phyloP scores from a whole-genome alignment of 2,329 filamentous ascomycete species.

The Hypomyces perniciosus region DNA sequence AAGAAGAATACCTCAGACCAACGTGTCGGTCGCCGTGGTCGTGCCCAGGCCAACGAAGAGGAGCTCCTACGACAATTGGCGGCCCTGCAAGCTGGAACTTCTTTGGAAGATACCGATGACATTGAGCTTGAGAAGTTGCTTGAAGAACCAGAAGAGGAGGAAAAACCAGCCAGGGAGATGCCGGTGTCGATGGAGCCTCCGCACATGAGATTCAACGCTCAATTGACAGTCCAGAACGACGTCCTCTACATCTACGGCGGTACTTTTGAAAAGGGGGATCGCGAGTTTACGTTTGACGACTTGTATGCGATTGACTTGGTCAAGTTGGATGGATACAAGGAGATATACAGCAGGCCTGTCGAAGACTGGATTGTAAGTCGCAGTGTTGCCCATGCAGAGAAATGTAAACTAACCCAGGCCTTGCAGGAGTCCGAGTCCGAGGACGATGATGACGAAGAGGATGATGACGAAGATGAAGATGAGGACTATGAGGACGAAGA shows the following conservation, averaged over 20 bases:
- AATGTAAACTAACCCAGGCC: constrained; percentile 1
- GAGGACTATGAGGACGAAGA: constrained; percentile 48
- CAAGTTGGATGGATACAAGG: constrained; percentile 88
- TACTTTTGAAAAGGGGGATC: constrained; percentile 90
- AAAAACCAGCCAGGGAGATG: constrained; percentile 55
- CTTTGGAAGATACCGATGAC: constrained; percentile 47
- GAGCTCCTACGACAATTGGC: constrained; percentile 83
- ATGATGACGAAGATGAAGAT: constrained; percentile 52
- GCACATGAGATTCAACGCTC: constrained; percentile 84
- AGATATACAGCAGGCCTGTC: constrained; percentile 79
- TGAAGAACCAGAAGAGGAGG: constrained; percentile 48
- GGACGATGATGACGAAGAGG: constrained; percentile 55
- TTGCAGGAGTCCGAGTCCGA: constrained; percentile 52
- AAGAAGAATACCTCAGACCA: constrained; percentile 50
- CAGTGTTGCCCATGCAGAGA: neutral
- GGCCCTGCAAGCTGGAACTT: constrained; percentile 70
- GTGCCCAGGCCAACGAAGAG: constrained; percentile 85
- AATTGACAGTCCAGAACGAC: constrained; percentile 86
- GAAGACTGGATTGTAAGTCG: constrained; percentile 69
- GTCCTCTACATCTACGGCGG: constrained; percentile 91
- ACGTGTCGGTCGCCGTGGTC: constrained; percentile 55
- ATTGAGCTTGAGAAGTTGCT: constrained; percentile 47
- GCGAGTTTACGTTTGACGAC: constrained; percentile 94
- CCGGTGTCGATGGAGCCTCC: constrained; percentile 74
- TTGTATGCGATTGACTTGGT: constrained; percentile 90